These are phyloP conservation scores for Casuarina equisetifolia DNA, from an alignment of 306 rosid genomes.

Conservation along the genomic window DNA sequence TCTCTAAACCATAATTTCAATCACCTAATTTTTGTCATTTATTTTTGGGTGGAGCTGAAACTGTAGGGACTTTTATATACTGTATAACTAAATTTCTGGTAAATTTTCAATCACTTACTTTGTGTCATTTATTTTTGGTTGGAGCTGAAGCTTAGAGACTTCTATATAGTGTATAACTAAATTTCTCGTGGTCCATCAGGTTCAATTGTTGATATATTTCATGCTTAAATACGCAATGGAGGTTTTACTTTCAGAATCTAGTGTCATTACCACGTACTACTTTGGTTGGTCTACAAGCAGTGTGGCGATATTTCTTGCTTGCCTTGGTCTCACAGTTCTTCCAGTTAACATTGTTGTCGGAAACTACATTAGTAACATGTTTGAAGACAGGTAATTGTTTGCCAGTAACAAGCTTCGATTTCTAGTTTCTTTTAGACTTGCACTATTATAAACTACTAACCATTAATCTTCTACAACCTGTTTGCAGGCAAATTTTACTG, in stretches of 20 bases:
- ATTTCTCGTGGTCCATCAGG: slow-evolving; percentile 52
- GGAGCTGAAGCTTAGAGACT: slow-evolving; percentile 17
- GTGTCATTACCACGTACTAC: slow-evolving; percentile 92
- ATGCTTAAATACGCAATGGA: slow-evolving; percentile 99
- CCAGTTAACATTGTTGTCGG: slow-evolving; percentile 88
- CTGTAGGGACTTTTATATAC: too few relatives aligned
- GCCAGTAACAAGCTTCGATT: neutral
- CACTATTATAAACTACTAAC: slow-evolving; percentile 8
- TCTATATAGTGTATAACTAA: slow-evolving; percentile 35
- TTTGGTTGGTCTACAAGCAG: slow-evolving; percentile 85
- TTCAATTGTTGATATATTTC: slow-evolving; percentile 94
- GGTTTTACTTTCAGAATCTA: slow-evolving; percentile 89
- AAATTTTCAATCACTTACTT: too few relatives aligned
- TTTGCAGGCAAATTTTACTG: slow-evolving; percentile 87
- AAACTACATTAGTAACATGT: slow-evolving; percentile 94
- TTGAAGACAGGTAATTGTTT: slow-evolving; percentile 81
- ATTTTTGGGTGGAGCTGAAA: too few relatives aligned
- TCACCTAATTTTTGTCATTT: slow-evolving; percentile 1
- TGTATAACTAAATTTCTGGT: too few relatives aligned
- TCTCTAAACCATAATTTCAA: neutral
- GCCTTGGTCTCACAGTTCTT: slow-evolving; percentile 93
- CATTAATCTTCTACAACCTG: slow-evolving; percentile 15
- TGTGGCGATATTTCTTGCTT: slow-evolving; percentile 94
- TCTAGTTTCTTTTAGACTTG: neutral
- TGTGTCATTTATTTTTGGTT: slow-evolving; percentile 1